A percentile compares a stretch with the other conserved stretches of the same genome.
Conservation (phyloP, 192 early-diverging fungal species). For the Gamsiella multidivaricata region DNA sequence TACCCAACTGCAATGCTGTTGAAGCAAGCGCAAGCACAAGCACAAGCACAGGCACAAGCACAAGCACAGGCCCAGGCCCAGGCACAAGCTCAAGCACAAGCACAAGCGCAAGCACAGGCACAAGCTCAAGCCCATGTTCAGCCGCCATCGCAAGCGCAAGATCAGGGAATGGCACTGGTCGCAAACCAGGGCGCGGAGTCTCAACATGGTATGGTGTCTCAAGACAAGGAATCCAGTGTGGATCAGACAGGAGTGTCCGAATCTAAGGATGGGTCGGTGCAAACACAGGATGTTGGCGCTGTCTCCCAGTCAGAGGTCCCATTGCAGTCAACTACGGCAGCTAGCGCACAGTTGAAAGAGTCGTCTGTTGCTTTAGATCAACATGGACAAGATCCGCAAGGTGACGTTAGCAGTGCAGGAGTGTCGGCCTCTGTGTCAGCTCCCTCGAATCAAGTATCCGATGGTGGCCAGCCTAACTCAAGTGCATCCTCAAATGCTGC, state of each 20-base stretch:
- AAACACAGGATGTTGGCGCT: not conserved
- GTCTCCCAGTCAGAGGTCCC: not conserved
- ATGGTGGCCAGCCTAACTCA: not conserved
- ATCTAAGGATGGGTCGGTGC: slow-evolving; percentile 1
- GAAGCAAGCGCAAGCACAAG: slow-evolving; percentile 39
- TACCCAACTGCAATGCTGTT: slow-evolving; percentile 46
- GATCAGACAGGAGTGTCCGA: not conserved
- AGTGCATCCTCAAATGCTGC: not conserved
- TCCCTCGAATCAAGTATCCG: not conserved
- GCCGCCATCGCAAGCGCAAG: not conserved
- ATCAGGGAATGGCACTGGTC: not conserved
- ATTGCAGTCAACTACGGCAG: not conserved
- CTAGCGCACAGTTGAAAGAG: not conserved
- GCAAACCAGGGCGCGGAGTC: not conserved
- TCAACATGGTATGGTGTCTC: not conserved
- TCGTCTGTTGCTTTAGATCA: not conserved
- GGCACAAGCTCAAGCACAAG: slow-evolving; percentile 8
- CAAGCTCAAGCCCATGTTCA: not conserved
- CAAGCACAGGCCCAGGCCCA: slow-evolving; percentile 12
- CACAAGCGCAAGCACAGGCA: slow-evolving; percentile 16
- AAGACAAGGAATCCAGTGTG: slow-evolving; percentile 4
- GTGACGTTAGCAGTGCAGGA: not conserved
- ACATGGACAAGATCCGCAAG: not conserved
- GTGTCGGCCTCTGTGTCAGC: not conserved
- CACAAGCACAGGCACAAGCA: slow-evolving; percentile 20